Evolutionary conservation across 768 basidiomycete genomes (phyloP).

Genomic region (Lenzites betulinus): DNA sequence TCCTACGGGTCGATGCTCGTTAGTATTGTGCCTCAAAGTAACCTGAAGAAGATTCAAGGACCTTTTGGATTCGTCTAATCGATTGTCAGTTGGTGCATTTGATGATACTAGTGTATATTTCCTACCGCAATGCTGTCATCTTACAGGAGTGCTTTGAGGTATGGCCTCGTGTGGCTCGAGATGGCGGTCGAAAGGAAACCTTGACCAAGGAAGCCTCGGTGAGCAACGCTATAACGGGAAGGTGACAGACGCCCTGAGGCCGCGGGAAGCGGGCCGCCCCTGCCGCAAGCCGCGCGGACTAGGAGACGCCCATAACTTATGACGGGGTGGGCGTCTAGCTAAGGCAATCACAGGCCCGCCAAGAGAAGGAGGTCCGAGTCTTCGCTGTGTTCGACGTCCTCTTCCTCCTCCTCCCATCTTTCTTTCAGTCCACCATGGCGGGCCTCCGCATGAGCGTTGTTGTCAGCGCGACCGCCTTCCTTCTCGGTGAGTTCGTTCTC

Average conservation of each 20-base stretch:
- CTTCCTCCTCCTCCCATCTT: slow-evolving; percentile 1
- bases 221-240: too few relatives aligned
- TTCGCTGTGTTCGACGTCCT: slow-evolving; percentile 6
- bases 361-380: background rate
- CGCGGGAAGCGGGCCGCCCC: slow-evolving; percentile 3
- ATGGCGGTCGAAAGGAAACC: background rate
- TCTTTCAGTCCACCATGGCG: slow-evolving; percentile 42
- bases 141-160: background rate
- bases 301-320: slow-evolving; percentile 7
- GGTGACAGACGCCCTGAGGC: too few relatives aligned
- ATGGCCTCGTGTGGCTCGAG: background rate
- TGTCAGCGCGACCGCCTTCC: slow-evolving; percentile 76
- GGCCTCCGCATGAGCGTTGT: slow-evolving; percentile 75
- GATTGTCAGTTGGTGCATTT: slow-evolving; percentile 3
- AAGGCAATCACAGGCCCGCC: slow-evolving; percentile 19
- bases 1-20: slow-evolving; percentile 49
- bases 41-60: slow-evolving; percentile 28
- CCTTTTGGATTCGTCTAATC: slow-evolving; percentile 74
- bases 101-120: background rate
- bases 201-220: background rate
- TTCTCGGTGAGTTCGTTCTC: slow-evolving; percentile 58
- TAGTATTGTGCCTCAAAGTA: slow-evolving; percentile 9
- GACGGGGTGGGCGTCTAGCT: background rate
- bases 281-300: background rate
- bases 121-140: slow-evolving; percentile 46